Evolutionary conservation across 192 early-diverging fungal species (phyloP), one percentile per base, ranked within the genome.

Genomic region (Tieghemiomyces parasiticus): DNA sequence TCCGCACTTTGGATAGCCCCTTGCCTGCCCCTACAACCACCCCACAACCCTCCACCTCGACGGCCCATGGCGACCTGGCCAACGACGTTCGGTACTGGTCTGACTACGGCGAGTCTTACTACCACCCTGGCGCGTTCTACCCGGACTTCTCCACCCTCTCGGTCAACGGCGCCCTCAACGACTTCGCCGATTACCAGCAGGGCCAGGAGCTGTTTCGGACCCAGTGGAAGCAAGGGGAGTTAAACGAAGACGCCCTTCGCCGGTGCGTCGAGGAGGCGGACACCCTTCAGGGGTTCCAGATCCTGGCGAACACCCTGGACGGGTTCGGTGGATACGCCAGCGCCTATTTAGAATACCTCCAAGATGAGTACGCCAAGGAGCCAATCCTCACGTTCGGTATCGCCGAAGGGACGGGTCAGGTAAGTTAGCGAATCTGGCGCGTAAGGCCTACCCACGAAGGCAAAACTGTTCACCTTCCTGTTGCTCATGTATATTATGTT

Each of bases 91-190:
- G 58, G 28, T 68, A 25, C 19, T 94, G 93, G 91, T 82, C 91
- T 0, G 92, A 97, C 61, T 89, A 79, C 65, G 86, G 81, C 65
- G 76, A 80, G 32, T 72, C 81, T 20, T 87, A 76, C 59, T 91
- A 82, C 67, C 84, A 88, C 58, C 84, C 83, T 48, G 77, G 84
- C 25, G 78, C 87, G 20, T 31, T 78, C 0, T 51, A 65, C 33
- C 64, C 74, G 24, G 26, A 54, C 25, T 60, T 87, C 22, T 71
- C 72, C 1, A 69, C 75, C 0, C 75, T 79, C 10, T 58, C 71
- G 55, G 78, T 78, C 69, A 78, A 70, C 35, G 80, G 79, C 64
- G 69, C 74, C 26, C 35, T 73, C 51, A 74, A 78, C 59, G 71
- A 74, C 45, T 78, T 81, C 64, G 69, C 69, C 44, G 69, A 71